Conservation (phyloP, 192 early-diverging fungal genomes). For the Cetraspora pellucida region DNA sequence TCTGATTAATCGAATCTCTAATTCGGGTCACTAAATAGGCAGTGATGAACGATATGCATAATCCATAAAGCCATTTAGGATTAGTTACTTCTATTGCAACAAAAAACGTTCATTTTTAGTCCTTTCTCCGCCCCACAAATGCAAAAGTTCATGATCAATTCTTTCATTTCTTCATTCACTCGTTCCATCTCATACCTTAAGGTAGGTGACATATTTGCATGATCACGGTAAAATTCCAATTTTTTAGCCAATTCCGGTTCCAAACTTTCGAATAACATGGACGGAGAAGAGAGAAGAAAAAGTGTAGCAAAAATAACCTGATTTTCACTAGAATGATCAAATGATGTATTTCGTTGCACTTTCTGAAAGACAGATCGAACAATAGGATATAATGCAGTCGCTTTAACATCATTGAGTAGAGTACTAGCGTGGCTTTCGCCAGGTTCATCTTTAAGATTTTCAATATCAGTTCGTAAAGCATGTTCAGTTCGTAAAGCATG, state of each 20-base stretch:
- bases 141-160: constrained; percentile 61
- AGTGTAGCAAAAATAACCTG: constrained; percentile 60
- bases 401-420: constrained; percentile 45
- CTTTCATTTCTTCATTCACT: constrained; percentile 54
- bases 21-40: too few species aligned
- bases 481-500: background rate
- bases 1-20: too few species aligned
- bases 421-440: constrained; percentile 41
- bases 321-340: constrained; percentile 30
- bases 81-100: too few species aligned
- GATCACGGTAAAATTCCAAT: constrained; percentile 45
- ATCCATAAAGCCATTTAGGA: too few species aligned
- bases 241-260: constrained; percentile 46
- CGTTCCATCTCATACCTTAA: constrained; percentile 57
- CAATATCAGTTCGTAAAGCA: constrained; percentile 46
- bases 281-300: constrained; percentile 62
- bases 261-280: constrained; percentile 56
- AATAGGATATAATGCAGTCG: constrained; percentile 47
- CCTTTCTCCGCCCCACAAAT: constrained; percentile 38
- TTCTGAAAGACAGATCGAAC: constrained; percentile 45
- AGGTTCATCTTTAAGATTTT: constrained; percentile 48
- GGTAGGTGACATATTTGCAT: constrained; percentile 39
- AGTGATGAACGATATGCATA: too few species aligned
- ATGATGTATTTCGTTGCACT: background rate
- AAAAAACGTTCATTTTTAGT: too few species aligned